These are phyloP conservation scores for Verticillium alfalfae DNA, from an alignment of 2,329 filamentous ascomycete species.

Conservation along the genomic window DNA sequence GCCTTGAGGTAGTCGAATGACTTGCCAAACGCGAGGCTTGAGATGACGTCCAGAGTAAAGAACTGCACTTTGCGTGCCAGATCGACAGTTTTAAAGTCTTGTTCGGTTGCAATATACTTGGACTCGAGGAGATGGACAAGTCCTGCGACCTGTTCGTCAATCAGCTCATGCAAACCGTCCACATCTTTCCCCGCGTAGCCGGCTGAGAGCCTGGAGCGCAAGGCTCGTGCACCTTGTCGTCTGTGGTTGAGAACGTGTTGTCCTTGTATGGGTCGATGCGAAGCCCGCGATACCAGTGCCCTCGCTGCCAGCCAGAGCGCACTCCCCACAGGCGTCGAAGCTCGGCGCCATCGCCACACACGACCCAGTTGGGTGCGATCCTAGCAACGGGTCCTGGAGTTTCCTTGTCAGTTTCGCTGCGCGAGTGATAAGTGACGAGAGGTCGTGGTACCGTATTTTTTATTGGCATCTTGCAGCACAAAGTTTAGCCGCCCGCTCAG, in stretches of 20 bases:
- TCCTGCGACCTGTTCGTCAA: slow-evolving; percentile 4
- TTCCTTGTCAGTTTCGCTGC: neutral
- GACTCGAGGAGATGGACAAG: slow-evolving; percentile 6
- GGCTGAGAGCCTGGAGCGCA: slow-evolving; percentile 40
- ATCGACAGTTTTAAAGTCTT: slow-evolving; percentile 6
- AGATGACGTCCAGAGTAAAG: slow-evolving; percentile 19
- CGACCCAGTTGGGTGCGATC: slow-evolving; percentile 13
- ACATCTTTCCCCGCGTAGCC: slow-evolving; percentile 20
- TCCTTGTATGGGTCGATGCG: slow-evolving; percentile 22
- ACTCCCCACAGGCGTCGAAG: slow-evolving; percentile 6
- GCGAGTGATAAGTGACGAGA: neutral
- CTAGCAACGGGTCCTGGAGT: slow-evolving; percentile 16
- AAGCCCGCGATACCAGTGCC: slow-evolving; percentile 22
- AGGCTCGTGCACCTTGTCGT: slow-evolving; percentile 31
- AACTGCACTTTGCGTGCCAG: slow-evolving; percentile 8
- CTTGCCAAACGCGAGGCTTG: slow-evolving; percentile 16
- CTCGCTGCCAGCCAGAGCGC: slow-evolving; percentile 12
- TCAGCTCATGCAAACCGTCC: slow-evolving; percentile 4
- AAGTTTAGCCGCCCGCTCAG: slow-evolving; percentile 16
- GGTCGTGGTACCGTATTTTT: slow-evolving; percentile 14
- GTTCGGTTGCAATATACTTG: slow-evolving; percentile 3
- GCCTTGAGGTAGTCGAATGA: slow-evolving; percentile 18
- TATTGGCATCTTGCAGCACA: slow-evolving; percentile 13
- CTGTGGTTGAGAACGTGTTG: slow-evolving; percentile 21
- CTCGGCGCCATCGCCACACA: slow-evolving; percentile 9